A percentile compares a stretch with the other conserved stretches of the same genome.
Conservation (phyloP, 2,329 filamentous ascomycete species). For the Alternaria sp. region DNA sequence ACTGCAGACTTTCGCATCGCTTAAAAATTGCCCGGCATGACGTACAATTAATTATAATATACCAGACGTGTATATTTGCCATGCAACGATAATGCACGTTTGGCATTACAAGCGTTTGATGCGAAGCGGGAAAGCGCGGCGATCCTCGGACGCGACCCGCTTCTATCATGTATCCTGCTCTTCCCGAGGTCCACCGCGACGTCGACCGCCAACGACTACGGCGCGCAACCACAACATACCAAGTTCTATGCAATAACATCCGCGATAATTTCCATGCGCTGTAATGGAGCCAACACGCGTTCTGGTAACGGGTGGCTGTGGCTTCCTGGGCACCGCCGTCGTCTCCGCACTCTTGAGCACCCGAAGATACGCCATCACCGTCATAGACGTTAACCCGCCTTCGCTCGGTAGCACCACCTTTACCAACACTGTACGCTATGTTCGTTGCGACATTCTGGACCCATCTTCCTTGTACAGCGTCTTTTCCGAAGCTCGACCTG, state of each 20-base stretch:
- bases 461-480: conserved; percentile 41
- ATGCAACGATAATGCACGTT: neutral
- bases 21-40: neutral
- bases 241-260: neutral
- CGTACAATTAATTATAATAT: neutral
- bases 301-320: conserved; percentile 56
- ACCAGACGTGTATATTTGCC: neutral
- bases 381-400: conserved; percentile 49
- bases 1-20: neutral
- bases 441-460: conserved; percentile 51
- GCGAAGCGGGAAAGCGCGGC: neutral
- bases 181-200: neutral
- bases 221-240: neutral
- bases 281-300: conserved; percentile 41
- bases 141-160: neutral
- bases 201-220: neutral
- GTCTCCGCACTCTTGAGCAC: conserved; percentile 47
- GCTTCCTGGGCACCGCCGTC: conserved; percentile 54
- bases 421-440: conserved; percentile 38
- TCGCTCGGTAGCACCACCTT: conserved; percentile 35
- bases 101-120: neutral
- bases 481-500: conserved; percentile 71
- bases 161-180: neutral
- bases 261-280: neutral
- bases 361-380: conserved; percentile 49